Evolutionary conservation across 306 rosid genomes (phyloP), one percentile per base, ranked within the genome.

Genomic region (Ceratonia siliqua): DNA sequence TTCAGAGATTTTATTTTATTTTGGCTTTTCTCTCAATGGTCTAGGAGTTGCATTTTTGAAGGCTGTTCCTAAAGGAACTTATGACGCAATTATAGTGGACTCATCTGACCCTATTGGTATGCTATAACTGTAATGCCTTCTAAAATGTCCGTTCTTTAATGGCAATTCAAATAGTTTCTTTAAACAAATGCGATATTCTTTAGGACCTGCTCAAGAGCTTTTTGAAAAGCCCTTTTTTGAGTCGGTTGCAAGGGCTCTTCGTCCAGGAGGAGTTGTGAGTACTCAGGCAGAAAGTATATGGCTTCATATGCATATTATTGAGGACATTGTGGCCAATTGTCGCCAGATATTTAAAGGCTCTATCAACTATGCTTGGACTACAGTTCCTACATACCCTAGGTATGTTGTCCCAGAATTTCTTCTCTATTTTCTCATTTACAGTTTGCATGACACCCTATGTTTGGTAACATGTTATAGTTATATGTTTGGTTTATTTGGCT

Each of bases 301-400:
- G 99, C 99, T 95, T 78, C 99, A 95, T 73, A 95, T 92, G 97
- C 85, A 92, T 73, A 92, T 95, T 33, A 95, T 95, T 39, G 96
- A 95, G 83, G 97, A 83, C 76, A 87, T 95, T 57, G 96, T 92
- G 25, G 66, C 81, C 18, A 95, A 95, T 68, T 95, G 98, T 71
- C 93, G 93, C 73, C 92, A 89, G 38, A 63, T 92, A 83, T 95
- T 92, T 81, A 95, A 92, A 90, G 99, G 99, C 65, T 90, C 98
- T 28, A 97, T 95, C 68, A 87, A 95, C 79, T 95, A 95, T 70
- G 99, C 97, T 48, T 95, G 99, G 99, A 95, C 99, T 62, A 90
- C 99, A 0, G 99, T 95, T 82, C 99, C 99, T 35, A 95, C 99
- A 53, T 95, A 92, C 73, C 99, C 99, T 59, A 95, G 99, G 99